These are phyloP conservation scores for Mucor saturninus DNA, from an alignment of 371 early-diverging fungal species.

Conservation along the genomic window DNA sequence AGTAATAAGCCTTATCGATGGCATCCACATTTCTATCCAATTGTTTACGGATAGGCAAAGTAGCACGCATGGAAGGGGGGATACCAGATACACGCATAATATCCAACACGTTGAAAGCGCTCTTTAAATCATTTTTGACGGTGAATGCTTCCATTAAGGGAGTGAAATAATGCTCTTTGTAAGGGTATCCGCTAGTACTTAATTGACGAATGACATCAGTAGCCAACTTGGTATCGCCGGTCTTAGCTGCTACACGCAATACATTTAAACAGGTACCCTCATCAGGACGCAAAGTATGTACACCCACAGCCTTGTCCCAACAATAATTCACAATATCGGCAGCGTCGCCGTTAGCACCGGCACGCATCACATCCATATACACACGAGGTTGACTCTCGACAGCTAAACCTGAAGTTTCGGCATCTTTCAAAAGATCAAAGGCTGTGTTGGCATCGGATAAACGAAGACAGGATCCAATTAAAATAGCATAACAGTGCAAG, in stretches of 20 bases:
- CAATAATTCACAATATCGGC: slow-evolving; percentile 51
- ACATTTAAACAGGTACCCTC: slow-evolving; percentile 69
- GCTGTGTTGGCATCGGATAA: slow-evolving; percentile 47
- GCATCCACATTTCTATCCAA: slow-evolving; percentile 32
- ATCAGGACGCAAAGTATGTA: slow-evolving; percentile 51
- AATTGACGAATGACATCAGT: slow-evolving; percentile 64
- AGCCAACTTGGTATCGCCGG: slow-evolving; percentile 62
- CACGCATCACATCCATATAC: slow-evolving; percentile 55
- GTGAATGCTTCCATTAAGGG: slow-evolving; percentile 75
- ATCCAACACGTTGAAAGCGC: slow-evolving; percentile 68
- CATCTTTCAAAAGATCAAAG: slow-evolving; percentile 54
- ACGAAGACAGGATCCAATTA: slow-evolving; percentile 47
- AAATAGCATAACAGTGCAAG: slow-evolving; percentile 34
- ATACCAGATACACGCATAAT: slow-evolving; percentile 68
- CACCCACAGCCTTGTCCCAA: slow-evolving; percentile 55
- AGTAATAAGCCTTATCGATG: slow-evolving; percentile 57
- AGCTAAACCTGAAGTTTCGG: slow-evolving; percentile 46
- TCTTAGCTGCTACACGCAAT: slow-evolving; percentile 64
- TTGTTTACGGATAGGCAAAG: slow-evolving; percentile 36
- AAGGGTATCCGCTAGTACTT: slow-evolving; percentile 54
- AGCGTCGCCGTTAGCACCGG: slow-evolving; percentile 43
- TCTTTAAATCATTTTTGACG: slow-evolving; percentile 55
- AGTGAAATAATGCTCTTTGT: slow-evolving; percentile 71
- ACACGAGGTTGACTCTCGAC: slow-evolving; percentile 47
- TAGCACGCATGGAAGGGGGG: slow-evolving; percentile 45